Evolutionary conservation across 164 flowering plant species (phyloP).

Genomic region (Vitis rotundifolia): DNA sequence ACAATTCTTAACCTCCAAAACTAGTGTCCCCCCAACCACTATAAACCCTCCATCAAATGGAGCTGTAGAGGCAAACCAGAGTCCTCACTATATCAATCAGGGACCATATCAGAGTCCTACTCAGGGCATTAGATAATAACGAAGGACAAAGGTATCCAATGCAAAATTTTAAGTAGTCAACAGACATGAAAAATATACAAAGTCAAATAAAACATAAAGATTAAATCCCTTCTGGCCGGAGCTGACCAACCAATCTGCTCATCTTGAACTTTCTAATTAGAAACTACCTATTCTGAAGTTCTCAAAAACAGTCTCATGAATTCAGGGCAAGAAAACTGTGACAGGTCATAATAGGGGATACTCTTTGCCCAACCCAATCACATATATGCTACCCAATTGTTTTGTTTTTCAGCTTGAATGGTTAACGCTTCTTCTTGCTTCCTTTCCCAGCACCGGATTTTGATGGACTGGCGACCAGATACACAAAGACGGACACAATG

Average conservation of each 20-base stretch:
- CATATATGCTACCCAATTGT: not conserved
- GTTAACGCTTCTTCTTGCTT: conserved; percentile 81
- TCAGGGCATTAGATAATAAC: no score
- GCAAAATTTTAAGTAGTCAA: not conserved
- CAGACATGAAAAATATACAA: no score
- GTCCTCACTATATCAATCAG: no score
- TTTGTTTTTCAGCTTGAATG: not conserved
- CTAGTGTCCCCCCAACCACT: no score
- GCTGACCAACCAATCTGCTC: not conserved
- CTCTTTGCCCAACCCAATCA: not conserved
- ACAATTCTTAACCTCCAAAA: no score
- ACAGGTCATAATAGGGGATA: not conserved
- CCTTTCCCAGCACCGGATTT: conserved; percentile 68
- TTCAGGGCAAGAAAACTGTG: not conserved
- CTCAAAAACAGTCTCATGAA: not conserved
- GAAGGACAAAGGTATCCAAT: not conserved
- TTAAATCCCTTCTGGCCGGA: no score
- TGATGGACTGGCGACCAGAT: conserved; percentile 67
- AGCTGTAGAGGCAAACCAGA: no score
- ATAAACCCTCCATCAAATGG: no score
- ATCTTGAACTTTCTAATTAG: not conserved
- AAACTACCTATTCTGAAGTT: not conserved
- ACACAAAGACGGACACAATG: conserved; percentile 63
- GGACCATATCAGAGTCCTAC: no score
- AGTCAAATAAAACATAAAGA: no score